These are phyloP conservation scores for Trichoderma atroviride DNA, from an alignment of 2,329 filamentous ascomycete genomes.

Conservation along the genomic window DNA sequence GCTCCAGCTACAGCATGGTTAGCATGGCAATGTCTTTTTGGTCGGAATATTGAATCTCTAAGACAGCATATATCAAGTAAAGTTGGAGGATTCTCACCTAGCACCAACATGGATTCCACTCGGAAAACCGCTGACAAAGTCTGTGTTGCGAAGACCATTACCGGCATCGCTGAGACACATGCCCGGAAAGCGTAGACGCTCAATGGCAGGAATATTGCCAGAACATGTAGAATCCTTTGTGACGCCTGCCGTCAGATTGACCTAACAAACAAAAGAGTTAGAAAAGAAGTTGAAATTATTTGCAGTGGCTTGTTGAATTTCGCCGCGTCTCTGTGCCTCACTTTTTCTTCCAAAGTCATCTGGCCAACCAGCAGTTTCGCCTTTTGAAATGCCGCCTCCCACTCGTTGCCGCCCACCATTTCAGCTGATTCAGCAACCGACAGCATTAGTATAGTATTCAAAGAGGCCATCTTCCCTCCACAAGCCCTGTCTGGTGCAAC, in stretches of 20 bases:
- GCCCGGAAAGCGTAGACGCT: conserved; percentile 47
- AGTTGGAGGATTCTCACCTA: conserved; percentile 34
- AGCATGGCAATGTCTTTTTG: background rate
- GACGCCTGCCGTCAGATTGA: conserved; percentile 73
- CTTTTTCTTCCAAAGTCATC: conserved; percentile 77
- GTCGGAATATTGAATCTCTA: background rate
- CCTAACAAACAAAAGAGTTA: conserved; percentile 39
- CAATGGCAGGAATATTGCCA: conserved; percentile 47
- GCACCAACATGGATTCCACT: conserved; percentile 47
- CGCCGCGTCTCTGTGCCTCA: conserved; percentile 29
- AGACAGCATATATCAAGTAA: background rate
- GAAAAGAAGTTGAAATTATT: background rate
- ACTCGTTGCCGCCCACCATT: conserved; percentile 64
- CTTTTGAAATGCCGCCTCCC: conserved; percentile 68
- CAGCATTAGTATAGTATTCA: background rate
- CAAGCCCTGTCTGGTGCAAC: conserved; percentile 31
- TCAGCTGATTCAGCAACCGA: conserved; percentile 40
- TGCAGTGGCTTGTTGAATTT: too few relatives aligned
- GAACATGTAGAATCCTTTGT: conserved; percentile 54
- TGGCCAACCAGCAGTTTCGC: conserved; percentile 70
- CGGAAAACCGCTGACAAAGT: conserved; percentile 48
- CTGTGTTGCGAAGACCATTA: conserved; percentile 47
- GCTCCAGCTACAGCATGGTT: conserved; percentile 60
- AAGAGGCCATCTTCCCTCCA: background rate
- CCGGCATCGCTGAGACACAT: conserved; percentile 51